Evolutionary conservation across 441 rosid genomes (phyloP).

Genomic region (Hura crepitans): DNA sequence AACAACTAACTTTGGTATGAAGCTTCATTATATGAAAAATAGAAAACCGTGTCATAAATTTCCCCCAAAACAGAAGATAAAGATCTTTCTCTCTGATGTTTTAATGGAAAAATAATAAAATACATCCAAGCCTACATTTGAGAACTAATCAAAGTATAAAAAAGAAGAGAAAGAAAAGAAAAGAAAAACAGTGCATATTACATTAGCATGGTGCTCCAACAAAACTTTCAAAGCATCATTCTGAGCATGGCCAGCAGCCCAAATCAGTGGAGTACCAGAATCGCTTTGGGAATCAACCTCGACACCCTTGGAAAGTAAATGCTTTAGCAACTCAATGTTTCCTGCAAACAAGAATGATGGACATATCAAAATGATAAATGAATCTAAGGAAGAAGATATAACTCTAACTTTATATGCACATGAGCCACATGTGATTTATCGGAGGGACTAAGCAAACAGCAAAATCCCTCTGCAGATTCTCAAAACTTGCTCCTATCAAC

Average conservation of each 20-base stretch:
- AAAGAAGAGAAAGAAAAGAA: neutral
- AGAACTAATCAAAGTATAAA: neutral
- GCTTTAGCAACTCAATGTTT: constrained; percentile 55
- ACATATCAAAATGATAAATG: neutral
- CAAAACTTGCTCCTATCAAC: neutral
- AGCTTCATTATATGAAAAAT: neutral
- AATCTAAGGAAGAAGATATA: neutral
- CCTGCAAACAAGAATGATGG: constrained; percentile 42
- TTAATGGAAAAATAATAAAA: neutral
- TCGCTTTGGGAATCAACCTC: constrained; percentile 77
- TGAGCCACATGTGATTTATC: neutral
- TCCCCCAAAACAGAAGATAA: neutral
- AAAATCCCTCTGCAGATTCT: neutral
- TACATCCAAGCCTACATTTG: neutral
- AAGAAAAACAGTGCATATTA: constrained; percentile 26
- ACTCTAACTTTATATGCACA: neutral
- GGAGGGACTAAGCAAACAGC: neutral
- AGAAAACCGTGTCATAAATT: neutral
- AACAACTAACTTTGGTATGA: neutral
- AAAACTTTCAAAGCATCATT: constrained; percentile 65
- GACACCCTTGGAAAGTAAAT: constrained; percentile 58
- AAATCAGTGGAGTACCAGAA: constrained; percentile 80
- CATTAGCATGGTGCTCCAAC: constrained; percentile 70
- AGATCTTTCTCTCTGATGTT: neutral
- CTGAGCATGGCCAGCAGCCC: constrained; percentile 95